Base-by-base conservation (phyloP, 495 filamentous ascomycete genomes). In the Penicillium coffeae region DNA sequence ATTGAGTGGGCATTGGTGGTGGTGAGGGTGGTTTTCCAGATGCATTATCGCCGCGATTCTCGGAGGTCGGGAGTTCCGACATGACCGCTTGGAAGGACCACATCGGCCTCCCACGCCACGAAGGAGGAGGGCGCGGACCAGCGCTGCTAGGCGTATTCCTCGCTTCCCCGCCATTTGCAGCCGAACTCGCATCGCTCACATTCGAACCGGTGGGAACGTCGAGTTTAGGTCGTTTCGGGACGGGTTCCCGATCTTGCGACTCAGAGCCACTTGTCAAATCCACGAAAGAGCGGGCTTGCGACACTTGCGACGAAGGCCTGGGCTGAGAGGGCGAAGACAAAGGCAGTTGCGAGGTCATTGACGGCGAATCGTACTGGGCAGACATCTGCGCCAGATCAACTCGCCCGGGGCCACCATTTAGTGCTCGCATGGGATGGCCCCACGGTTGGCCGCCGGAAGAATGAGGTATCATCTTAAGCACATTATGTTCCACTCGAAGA, bases 381-480 rank as follows among this genome's bases (percentile, higher is more conserved):
- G 58, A 33, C 47, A 54, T 32, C 47, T 63, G 66, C 47, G 55
- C 55, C 34, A 54, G 42, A 39, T 70, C 66, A 35, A 58, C 47
- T 42, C 62, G 64, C 52, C 62, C 65, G 39, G 59, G 42, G 58
- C 56, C 66, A 53, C 60, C 66, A 62, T 70, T 70, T 48, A 64
- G 50, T 43, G 65, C 49, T 47, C 68, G 69, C 56, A 66, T 57
- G 44, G 65, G 62, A 46, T 67, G 64, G 37, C 66, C 66, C 70
- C 68, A 71, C 38, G 64, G 51, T 62, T 72, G 72, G 62, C 66
- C 65, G 62, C 69, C 70, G 57, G 70, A 73, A 48, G 72, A 60
- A 65, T 72, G 68, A 44, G 70, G 68, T 56, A 70, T 75, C 72
- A 75, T 75, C 59, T 65, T 66, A 63, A 63, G 58, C 51, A 68